Evolutionary conservation across 768 basidiomycete species (phyloP).

Genomic region (Holtermannia corniformis): DNA sequence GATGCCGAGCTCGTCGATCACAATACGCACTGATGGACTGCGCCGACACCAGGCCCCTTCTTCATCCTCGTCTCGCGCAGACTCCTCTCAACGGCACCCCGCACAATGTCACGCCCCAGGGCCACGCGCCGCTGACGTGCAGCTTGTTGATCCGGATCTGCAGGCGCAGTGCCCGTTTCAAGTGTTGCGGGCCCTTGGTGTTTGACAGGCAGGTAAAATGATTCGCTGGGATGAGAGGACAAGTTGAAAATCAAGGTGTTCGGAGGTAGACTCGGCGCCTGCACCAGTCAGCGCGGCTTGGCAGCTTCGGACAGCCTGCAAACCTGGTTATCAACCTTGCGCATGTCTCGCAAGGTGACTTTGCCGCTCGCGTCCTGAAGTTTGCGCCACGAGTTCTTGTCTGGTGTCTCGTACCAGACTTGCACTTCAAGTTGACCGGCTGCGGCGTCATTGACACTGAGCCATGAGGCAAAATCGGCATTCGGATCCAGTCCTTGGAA

Average conservation of each 20-base stretch:
- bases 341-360: slow-evolving; percentile 15
- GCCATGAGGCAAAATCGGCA: slow-evolving; percentile 50
- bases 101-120: slow-evolving; percentile 5
- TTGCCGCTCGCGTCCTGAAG: slow-evolving; percentile 11
- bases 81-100: slow-evolving; percentile 31
- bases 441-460: slow-evolving; percentile 46
- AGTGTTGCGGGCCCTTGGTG: too few relatives aligned
- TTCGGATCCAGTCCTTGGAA: slow-evolving; percentile 55
- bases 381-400: slow-evolving; percentile 13
- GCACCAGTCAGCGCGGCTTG: background rate
- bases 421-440: slow-evolving; percentile 53
- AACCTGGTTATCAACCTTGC: slow-evolving; percentile 7
- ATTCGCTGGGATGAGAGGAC: slow-evolving; percentile 7
- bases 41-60: slow-evolving; percentile 41
- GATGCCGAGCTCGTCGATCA: background rate
- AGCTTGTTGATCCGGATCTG: too few relatives aligned
- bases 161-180: too few relatives aligned
- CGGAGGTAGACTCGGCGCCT: background rate
- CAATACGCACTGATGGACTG: slow-evolving; percentile 50
- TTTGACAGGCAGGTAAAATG: slow-evolving; percentile 19
- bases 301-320: too few relatives aligned
- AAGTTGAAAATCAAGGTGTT: slow-evolving; percentile 31
- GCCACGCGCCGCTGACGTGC: slow-evolving; percentile 40
- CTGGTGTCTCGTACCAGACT: slow-evolving; percentile 29
- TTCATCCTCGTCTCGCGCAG: slow-evolving; percentile 41